A percentile compares a stretch with the other conserved stretches of the same genome.
These are phyloP conservation scores for Agaricus sinodeliciosus DNA, from an alignment of 768 basidiomycete genomes.

Conservation along the genomic window DNA sequence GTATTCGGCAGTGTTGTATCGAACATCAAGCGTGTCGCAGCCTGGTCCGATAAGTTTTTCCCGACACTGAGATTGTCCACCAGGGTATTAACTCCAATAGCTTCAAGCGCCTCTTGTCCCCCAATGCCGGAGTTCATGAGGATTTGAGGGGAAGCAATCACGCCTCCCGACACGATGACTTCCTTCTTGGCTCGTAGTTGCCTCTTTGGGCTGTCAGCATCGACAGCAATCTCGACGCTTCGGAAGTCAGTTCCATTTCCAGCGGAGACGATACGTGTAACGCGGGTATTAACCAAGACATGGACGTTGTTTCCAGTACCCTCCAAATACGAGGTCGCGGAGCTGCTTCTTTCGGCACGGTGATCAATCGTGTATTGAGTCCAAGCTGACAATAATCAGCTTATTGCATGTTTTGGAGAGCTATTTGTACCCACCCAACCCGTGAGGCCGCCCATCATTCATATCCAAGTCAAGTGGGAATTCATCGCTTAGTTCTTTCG, in stretches of 20 bases:
- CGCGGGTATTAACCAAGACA: slow-evolving; percentile 11
- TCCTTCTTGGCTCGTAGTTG: slow-evolving; percentile 20
- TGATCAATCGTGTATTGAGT: slow-evolving; percentile 9
- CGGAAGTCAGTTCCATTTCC: slow-evolving; percentile 10
- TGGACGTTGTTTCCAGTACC: neutral
- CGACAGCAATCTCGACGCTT: slow-evolving; percentile 7
- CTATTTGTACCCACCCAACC: slow-evolving; percentile 3
- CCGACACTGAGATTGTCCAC: slow-evolving; percentile 17
- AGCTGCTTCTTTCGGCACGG: slow-evolving; percentile 12
- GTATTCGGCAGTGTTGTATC: slow-evolving; percentile 1
- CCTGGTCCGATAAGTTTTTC: slow-evolving; percentile 17
- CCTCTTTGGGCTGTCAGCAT: neutral
- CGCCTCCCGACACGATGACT: slow-evolving; percentile 26
- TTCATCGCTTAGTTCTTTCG: slow-evolving; percentile 2
- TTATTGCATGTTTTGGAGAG: neutral
- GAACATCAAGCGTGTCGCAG: neutral
- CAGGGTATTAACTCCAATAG: slow-evolving; percentile 12
- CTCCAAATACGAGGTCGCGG: slow-evolving; percentile 12
- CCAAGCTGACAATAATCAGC: slow-evolving; percentile 2
- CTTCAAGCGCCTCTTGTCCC: slow-evolving; percentile 10
- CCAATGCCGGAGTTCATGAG: slow-evolving; percentile 21
- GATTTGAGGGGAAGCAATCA: slow-evolving; percentile 21
- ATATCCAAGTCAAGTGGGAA: slow-evolving; percentile 10
- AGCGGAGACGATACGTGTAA: slow-evolving; percentile 8
- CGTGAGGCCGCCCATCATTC: slow-evolving; percentile 11